Evolutionary conservation across 352 stramenopile species (phyloP), one percentile per base, ranked within the genome.

Genomic region (Thraustochytrium sp.): DNA sequence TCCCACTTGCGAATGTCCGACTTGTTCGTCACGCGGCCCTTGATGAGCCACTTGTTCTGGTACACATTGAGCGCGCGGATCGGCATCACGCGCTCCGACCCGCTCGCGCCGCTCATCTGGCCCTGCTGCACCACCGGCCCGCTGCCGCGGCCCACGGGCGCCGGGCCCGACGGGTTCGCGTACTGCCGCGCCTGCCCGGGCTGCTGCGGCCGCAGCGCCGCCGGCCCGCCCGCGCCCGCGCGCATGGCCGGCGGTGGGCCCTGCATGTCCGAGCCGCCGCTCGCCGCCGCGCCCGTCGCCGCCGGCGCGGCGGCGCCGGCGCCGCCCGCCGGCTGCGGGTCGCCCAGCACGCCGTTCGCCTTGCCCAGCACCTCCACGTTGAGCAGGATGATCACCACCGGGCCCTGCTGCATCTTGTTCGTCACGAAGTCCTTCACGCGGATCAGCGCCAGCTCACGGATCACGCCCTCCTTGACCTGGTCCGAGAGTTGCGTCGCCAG

Each of bases 21-120:
- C 77, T 84, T 82, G 23, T 37, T 64, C 37, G 42, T 77, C 13
- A 85, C 77, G n/a, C 77, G 77, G 23, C 29, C 61, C 72, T 84
- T 85, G 34, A 85, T 85, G 8, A 61, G 3, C 77, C 77, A 85
- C 26, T 42, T 37, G 54, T 49, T 82, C 61, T 75, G 68, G 65
- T 85, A 85, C 36, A 61, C 16, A 36, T 83, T 85, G 62, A 85
- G 59, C 23, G 34, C 40, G 16, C 26, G 18, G n/a, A 85, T 85
- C 23, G 77, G 77, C 11, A 54, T 13, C 40, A 85, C 82, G 44
- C 48, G n/a, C 3, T 64, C 44, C 26, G 11, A n/a, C 2, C 48
- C 46, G 37, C 18, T 31, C n/a, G 18, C 51, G 8, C 29, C 85
- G 18, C 11, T 46, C 23, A 85, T 84, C 42, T 46, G 37, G 23